Base-by-base conservation (phyloP, 1,284 basidiomycete species). In the Fomitopsis palustris region DNA sequence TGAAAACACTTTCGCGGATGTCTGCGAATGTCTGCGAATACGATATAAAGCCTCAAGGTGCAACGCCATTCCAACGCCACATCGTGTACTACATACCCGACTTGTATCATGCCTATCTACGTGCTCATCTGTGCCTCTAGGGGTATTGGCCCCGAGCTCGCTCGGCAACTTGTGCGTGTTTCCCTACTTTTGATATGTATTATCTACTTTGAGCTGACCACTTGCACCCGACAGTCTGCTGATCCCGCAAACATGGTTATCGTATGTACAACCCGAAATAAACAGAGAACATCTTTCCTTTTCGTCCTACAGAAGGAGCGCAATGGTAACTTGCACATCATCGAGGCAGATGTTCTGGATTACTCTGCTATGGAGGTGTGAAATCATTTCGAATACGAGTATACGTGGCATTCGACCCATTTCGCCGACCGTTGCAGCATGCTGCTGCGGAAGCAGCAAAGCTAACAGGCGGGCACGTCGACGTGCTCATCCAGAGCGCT, bases 401-500 rank as follows among this genome's bases (percentile, higher is more conserved):
- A n/a, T 10, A 3, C 3, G 25, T 21, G 14, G 14, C 29, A 17
- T 8, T 27, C 19, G 23, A 17, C n/a, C 4, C 21, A 16, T 4
- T 8, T 21, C n/a, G n/a, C n/a, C n/a, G n/a, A 16, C 12, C 9
- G 2, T 16, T 16, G 19, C 55, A 65, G 61, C 51, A 8, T 23
- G 62, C 63, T 12, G 64, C 58, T 2, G 45, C 41, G n/a, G 61
- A 68, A 39, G 62, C 69, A 1, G 62, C 64, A 1, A 54, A 59
- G 16, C 31, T 69, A 16, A 68, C 65, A 2, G 69, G 68, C 19
- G 72, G 71, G 12, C 58, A 41, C 27, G 59, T 74, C 19, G 72
- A 74, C 61, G 63, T 65, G 16, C 64, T 74, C 17, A 70, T 74
- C 53, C 70, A 71, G 53, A 71, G 70, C 53, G 70, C 66, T 8